Evolutionary conservation across 192 early-diverging fungal species (phyloP), one percentile per base, ranked within the genome.

Genomic region (Geranomyces michiganensis): DNA sequence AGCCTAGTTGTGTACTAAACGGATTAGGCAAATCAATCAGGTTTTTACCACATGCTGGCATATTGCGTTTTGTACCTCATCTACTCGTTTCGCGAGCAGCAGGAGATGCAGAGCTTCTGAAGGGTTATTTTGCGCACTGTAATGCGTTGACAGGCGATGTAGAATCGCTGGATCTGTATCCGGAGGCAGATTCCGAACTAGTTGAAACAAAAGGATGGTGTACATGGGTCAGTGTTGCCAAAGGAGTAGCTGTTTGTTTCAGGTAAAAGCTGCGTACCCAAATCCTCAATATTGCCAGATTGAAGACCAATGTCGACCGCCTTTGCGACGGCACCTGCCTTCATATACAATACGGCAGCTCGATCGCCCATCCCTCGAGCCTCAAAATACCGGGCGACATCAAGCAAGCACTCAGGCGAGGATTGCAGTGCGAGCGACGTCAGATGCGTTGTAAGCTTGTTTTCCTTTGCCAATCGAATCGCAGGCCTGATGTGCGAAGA

Each of bases 401-500:
- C 80, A 17, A 84, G 15, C 81, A 85, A 78, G 30, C 68, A 68
- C 22, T 81, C 72, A 27, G 70, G 62, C 0, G 74, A 63, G 24
- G 78, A 76, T 53, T 85, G 79, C 44, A 87, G 63, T 0, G 84
- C 87, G 0, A 88, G 64, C 26, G 81, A 76, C 65, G 83, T 84
- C 26, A 87, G 76, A 33, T 82, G 68, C 21, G 78, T 73, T 29
- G 68, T 68, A 47, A 87, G 68, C 10, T 76, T 73, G 56, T 87
- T 58, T 62, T 79, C 78, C 66, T 84, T 87, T 22, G 87, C 87
- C 10, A 88, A 66, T 30, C 77, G 62, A 22, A 85, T 80, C 22
- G 87, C 87, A 65, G 81, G 81, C 12, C 65, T 65, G 41, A 77
- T 74, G 68, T 81, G 82, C 58, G 79, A 78, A 7, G 86, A 86